A percentile compares a stretch with the other conserved stretches of the same genome.
Evolutionary conservation across 2,329 filamentous ascomycete species (phyloP).

Genomic region (Calonectria hongkongensis): DNA sequence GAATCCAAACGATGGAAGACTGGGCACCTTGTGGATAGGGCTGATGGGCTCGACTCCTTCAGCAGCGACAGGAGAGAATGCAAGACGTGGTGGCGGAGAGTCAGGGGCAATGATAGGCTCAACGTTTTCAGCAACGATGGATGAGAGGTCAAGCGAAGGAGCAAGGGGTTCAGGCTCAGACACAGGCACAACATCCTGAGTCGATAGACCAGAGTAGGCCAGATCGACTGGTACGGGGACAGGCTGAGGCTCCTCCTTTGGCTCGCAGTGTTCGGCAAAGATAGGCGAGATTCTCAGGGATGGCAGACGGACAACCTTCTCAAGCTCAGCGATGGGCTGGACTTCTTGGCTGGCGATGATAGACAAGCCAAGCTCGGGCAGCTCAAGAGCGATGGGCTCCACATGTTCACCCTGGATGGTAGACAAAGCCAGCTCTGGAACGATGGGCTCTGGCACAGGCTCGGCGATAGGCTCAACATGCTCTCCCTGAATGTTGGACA

Average conservation of each 20-base stretch:
- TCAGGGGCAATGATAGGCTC: conserved; percentile 55
- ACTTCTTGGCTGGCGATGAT: conserved; percentile 56
- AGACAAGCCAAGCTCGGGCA: conserved; percentile 55
- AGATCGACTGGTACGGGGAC: conserved; percentile 50
- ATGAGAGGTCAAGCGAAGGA: conserved; percentile 56
- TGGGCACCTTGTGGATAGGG: conserved; percentile 51
- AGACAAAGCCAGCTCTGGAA: conserved; percentile 48
- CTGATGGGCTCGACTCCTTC: conserved; percentile 64
- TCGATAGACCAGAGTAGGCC: conserved; percentile 59
- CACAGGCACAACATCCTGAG: conserved; percentile 62
- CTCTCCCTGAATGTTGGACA: conserved; percentile 48
- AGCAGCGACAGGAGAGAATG: conserved; percentile 61
- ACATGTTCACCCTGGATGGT: conserved; percentile 51
- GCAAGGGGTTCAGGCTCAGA: conserved; percentile 51
- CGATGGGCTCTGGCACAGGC: conserved; percentile 27
- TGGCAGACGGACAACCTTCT: conserved; percentile 56
- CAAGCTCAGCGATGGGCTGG: conserved; percentile 58
- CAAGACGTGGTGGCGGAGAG: conserved; percentile 55
- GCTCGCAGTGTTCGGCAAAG: conserved; percentile 58
- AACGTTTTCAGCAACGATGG: conserved; percentile 61
- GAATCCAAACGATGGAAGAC: conserved; percentile 62
- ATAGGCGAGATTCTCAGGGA: conserved; percentile 58
- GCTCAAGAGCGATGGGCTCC: conserved; percentile 48
- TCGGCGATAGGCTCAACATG: conserved; percentile 47
- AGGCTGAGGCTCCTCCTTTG: conserved; percentile 56